A percentile compares a stretch with the other conserved stretches of the same genome.
Conservation (phyloP, 129 eudicot genomes). For the Smallanthus sonchifolius region DNA sequence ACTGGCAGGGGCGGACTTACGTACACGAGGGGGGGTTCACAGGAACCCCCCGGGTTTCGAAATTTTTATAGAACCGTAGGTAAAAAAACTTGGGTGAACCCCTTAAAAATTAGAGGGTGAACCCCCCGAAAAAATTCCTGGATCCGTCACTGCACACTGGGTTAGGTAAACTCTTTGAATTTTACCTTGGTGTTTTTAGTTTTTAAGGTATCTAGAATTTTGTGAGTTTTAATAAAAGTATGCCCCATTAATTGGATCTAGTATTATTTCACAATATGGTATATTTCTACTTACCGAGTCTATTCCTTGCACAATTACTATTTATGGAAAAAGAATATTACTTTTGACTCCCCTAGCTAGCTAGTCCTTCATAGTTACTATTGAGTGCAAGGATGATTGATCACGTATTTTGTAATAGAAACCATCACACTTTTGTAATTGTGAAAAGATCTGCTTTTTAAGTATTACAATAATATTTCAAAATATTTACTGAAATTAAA, state of each 20-base stretch:
- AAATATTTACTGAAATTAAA: neutral
- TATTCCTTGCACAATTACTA: neutral
- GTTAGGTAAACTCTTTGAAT: conserved; percentile 1
- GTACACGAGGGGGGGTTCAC: no score
- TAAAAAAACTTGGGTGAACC: no score
- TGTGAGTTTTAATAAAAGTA: neutral
- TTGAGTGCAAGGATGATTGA: neutral
- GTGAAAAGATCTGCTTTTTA: no score
- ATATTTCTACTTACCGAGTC: neutral
- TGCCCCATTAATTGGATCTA: conserved; percentile 5
- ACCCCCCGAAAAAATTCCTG: no score
- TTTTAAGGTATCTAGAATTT: neutral
- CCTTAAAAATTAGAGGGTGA: no score
- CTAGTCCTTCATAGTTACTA: neutral
- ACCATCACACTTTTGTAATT: neutral
- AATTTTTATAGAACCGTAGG: no score
- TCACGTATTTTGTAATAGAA: neutral
- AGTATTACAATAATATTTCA: neutral
- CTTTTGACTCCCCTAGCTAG: neutral
- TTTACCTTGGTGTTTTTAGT: neutral
- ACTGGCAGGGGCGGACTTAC: no score
- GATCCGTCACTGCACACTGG: no score
- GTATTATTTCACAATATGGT: conserved; percentile 1
- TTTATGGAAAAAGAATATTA: neutral
- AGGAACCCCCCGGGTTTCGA: no score